phyloP scores from a whole-genome alignment of 768 basidiomycete species.

The Cystobasidium tubakii region DNA sequence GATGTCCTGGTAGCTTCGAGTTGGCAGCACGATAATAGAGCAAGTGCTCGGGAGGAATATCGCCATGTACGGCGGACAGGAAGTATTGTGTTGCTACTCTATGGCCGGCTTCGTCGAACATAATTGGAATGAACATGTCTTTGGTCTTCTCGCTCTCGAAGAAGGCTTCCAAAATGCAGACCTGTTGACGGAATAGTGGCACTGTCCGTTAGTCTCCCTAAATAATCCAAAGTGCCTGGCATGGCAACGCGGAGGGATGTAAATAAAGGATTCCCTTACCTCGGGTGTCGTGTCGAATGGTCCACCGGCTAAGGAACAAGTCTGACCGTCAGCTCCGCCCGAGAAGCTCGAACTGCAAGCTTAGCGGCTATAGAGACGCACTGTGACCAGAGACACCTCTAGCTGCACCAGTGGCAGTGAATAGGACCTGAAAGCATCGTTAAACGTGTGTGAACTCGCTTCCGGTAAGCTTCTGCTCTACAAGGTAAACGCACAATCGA shows the following conservation, averaged over 20 bases:
- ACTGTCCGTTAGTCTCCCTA: neutral
- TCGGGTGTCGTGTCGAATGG: constrained; percentile 70
- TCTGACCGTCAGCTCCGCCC: constrained; percentile 5
- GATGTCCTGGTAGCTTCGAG: constrained; percentile 72
- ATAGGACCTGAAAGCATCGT: constrained; percentile 55
- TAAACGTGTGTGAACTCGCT: too few relatives aligned
- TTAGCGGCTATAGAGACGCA: constrained; percentile 20
- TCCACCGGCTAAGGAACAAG: constrained; percentile 48
- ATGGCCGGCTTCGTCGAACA: constrained; percentile 58
- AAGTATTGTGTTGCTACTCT: constrained; percentile 87
- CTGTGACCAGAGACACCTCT: constrained; percentile 79
- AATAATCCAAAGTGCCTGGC: neutral
- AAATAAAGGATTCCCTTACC: too few relatives aligned
- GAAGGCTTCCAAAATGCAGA: constrained; percentile 61
- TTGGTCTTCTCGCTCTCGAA: constrained; percentile 59
- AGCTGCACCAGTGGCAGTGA: constrained; percentile 73
- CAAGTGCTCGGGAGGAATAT: constrained; percentile 67
- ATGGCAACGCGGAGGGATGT: too few relatives aligned
- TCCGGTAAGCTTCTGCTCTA: too few relatives aligned
- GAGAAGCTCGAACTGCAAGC: constrained; percentile 16
- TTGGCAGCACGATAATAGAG: constrained; percentile 79
- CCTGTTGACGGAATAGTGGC: constrained; percentile 8
- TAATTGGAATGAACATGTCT: constrained; percentile 44
- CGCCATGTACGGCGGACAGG: constrained; percentile 68
- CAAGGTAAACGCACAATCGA: constrained; percentile 53